These are phyloP conservation scores for Rhizopogon roseolus DNA, from an alignment of 768 basidiomycete genomes.

Conservation along the genomic window DNA sequence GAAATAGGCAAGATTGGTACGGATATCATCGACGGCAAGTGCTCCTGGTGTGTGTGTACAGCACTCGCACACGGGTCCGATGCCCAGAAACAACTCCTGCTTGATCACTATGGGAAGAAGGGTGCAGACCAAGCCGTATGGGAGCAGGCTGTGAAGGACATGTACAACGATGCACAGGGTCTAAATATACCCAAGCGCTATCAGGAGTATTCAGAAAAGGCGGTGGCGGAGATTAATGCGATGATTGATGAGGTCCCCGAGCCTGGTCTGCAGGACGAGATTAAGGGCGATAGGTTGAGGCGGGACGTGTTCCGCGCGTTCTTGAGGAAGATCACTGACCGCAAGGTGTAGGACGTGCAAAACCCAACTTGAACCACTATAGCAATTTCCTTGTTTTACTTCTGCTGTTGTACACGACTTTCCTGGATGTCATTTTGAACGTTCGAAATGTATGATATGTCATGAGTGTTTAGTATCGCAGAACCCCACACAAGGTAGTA, in stretches of 20 bases:
- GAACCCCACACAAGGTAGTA: too few relatives aligned
- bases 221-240: conserved; percentile 36
- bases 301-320: conserved; percentile 79
- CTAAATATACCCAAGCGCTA: conserved; percentile 48
- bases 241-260: conserved; percentile 77
- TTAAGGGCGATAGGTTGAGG: conserved; percentile 43
- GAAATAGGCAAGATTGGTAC: conserved; percentile 98
- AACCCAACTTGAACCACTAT: neutral
- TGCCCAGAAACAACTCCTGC: conserved; percentile 55
- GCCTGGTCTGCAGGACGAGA: conserved; percentile 30
- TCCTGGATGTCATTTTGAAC: too few relatives aligned
- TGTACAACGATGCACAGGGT: conserved; percentile 64
- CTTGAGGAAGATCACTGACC: conserved; percentile 70
- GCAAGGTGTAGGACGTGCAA: conserved; percentile 27
- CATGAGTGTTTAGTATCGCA: too few relatives aligned
- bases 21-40: conserved; percentile 98
- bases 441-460: too few relatives aligned
- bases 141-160: conserved; percentile 54
- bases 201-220: conserved; percentile 63
- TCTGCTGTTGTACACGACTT: too few relatives aligned
- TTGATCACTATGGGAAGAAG: conserved; percentile 64
- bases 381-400: neutral
- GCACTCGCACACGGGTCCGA: conserved; percentile 61
- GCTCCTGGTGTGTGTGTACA: conserved; percentile 92
- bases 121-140: conserved; percentile 33